These are phyloP conservation scores for Neonectria neomacrospora DNA, from an alignment of 2,329 filamentous ascomycete genomes.

Conservation along the genomic window DNA sequence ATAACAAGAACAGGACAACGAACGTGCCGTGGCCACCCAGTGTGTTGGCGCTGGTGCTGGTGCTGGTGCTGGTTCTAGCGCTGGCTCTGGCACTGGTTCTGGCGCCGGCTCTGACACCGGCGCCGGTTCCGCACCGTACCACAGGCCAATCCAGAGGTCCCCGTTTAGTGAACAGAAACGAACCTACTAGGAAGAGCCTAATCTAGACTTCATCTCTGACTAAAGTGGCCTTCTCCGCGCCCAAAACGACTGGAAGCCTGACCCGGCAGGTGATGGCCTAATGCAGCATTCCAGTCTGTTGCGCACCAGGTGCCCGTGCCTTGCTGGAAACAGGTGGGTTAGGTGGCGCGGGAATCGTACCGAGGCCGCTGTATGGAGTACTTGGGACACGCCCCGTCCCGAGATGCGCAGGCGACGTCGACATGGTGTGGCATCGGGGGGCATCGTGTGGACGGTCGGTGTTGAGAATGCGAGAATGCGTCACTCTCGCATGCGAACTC, in stretches of 20 bases:
- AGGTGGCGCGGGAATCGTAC: conserved; percentile 21
- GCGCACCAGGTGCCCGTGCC: conserved; percentile 24
- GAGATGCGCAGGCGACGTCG: not conserved
- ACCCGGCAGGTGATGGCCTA: conserved; percentile 22
- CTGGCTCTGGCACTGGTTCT: conserved; percentile 5
- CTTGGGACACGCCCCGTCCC: conserved; percentile 18
- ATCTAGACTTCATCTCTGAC: conserved; percentile 6
- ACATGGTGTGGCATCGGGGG: not conserved
- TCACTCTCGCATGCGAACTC: conserved; percentile 9
- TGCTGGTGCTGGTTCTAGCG: not conserved
- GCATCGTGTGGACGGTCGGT: conserved; percentile 1
- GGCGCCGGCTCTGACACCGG: conserved; percentile 3
- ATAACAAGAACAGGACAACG: conserved; percentile 1
- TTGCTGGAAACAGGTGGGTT: conserved; percentile 30
- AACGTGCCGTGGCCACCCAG: not conserved
- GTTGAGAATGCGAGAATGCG: conserved; percentile 6
- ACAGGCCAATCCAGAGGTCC: conserved; percentile 5
- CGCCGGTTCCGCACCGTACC: conserved; percentile 11
- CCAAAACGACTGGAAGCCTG: conserved; percentile 3
- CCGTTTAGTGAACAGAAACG: conserved; percentile 4
- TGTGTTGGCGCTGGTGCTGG: not conserved
- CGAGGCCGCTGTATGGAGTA: conserved; percentile 3
- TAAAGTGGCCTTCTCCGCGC: conserved; percentile 6
- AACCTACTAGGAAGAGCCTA: conserved; percentile 1
- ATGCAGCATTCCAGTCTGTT: conserved; percentile 40